A percentile compares a stretch with the other conserved stretches of the same genome.
phyloP scores from a whole-genome alignment of 768 basidiomycete genomes.

The Hortiboletus campestris region DNA sequence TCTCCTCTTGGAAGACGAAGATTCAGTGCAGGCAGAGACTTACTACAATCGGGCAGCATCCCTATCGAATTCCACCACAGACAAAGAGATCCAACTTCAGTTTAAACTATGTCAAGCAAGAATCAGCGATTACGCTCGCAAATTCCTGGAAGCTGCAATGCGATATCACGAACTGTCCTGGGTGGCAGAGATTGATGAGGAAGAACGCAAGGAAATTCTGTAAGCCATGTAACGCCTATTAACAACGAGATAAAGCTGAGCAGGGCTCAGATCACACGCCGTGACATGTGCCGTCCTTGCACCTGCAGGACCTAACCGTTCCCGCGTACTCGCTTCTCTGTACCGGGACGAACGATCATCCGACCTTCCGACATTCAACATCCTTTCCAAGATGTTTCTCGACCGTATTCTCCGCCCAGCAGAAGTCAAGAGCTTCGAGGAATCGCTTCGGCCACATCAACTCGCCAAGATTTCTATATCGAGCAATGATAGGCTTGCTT shows the following conservation, averaged over 20 bases:
- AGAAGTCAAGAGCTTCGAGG: constrained; percentile 89
- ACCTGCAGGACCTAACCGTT: constrained; percentile 95
- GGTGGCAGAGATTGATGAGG: constrained; percentile 88
- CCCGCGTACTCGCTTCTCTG: constrained; percentile 86
- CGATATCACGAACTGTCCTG: constrained; percentile 95
- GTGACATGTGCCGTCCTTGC: constrained; percentile 96
- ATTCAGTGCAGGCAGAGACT: constrained; percentile 95
- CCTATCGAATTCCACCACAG: constrained; percentile 73
- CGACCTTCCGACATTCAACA: constrained; percentile 79
- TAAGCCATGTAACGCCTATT: constrained; percentile 40
- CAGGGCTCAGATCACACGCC: constrained; percentile 65
- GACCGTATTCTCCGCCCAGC: constrained; percentile 91
- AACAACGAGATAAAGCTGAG: constrained; percentile 8
- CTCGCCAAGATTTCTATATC: constrained; percentile 88
- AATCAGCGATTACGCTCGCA: constrained; percentile 87
- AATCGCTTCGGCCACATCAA: constrained; percentile 86
- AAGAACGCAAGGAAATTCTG: constrained; percentile 89
- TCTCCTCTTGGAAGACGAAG: constrained; percentile 91
- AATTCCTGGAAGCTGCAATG: constrained; percentile 91
- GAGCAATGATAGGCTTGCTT: constrained; percentile 76
- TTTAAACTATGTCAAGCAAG: constrained; percentile 95
- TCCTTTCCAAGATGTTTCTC: constrained; percentile 97
- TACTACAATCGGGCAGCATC: constrained; percentile 96
- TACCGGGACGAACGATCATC: constrained; percentile 90
- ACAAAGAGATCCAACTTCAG: constrained; percentile 76